phyloP scores from a whole-genome alignment of 2,329 filamentous ascomycete genomes.

The Chalaropsis thielavioides region DNA sequence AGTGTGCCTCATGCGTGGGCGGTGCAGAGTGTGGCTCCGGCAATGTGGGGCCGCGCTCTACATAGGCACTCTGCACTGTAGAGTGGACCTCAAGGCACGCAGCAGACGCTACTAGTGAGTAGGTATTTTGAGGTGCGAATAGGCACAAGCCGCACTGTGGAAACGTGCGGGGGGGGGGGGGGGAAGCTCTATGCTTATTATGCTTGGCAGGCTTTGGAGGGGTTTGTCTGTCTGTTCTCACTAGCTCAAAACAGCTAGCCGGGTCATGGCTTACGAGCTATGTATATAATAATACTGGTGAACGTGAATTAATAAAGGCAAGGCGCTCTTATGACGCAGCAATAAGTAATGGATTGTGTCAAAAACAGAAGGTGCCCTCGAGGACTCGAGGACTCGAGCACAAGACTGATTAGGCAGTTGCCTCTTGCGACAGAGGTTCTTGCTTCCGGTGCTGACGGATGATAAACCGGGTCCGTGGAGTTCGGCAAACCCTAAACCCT shows the following conservation, averaged over 20 bases:
- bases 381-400: background rate
- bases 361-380: background rate
- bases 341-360: too few relatives aligned
- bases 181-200: background rate
- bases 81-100: background rate
- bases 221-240: background rate
- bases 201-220: background rate
- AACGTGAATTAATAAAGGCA: too few relatives aligned
- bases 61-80: background rate
- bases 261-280: too few relatives aligned
- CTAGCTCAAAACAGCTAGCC: too few relatives aligned
- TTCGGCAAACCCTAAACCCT: too few relatives aligned
- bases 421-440: background rate
- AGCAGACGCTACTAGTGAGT: background rate
- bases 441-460: too few relatives aligned
- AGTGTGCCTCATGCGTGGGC: constrained; percentile 10
- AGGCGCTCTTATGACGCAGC: too few relatives aligned
- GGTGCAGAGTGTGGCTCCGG: constrained; percentile 2
- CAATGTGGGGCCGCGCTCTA: background rate
- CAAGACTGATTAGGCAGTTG: background rate
- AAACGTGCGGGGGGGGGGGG: background rate
- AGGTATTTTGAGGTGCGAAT: background rate
- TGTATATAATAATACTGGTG: too few relatives aligned
- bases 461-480: too few relatives aligned
- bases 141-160: background rate